Percentiles rank a stretch among this genome's conserved stretches.
These are phyloP conservation scores for Serpula lacrymans DNA, from an alignment of 768 basidiomycete species.

Conservation along the genomic window DNA sequence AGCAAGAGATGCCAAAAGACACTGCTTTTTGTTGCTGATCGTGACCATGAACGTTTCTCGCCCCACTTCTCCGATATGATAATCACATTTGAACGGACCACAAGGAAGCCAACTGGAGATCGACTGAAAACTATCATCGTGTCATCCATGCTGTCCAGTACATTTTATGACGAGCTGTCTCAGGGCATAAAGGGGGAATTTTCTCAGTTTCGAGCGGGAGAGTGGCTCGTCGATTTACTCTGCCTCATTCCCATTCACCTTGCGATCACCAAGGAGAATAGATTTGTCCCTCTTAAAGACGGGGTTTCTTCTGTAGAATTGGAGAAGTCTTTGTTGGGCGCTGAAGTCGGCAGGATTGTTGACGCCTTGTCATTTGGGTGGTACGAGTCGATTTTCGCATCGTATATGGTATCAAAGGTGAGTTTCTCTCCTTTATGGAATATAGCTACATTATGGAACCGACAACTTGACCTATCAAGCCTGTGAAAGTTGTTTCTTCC, in stretches of 20 bases:
- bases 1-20: constrained; percentile 28
- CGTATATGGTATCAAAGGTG: constrained; percentile 58
- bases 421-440: constrained; percentile 4
- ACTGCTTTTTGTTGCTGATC: constrained; percentile 43
- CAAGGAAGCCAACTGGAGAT: constrained; percentile 50
- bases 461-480: constrained; percentile 29
- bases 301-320: constrained; percentile 47
- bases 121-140: constrained; percentile 38
- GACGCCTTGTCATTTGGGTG: constrained; percentile 56
- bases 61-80: constrained; percentile 46
- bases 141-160: constrained; percentile 24
- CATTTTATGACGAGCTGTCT: constrained; percentile 19
- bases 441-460: too few species aligned
- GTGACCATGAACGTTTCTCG: constrained; percentile 30
- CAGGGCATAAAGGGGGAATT: constrained; percentile 19
- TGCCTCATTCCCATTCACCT: constrained; percentile 66
- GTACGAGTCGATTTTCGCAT: constrained; percentile 63
- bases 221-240: constrained; percentile 60
- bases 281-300: constrained; percentile 60
- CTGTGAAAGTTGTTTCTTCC: constrained; percentile 62
- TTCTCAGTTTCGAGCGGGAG: constrained; percentile 46
- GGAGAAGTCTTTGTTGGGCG: constrained; percentile 54
- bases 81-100: constrained; percentile 41
- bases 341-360: constrained; percentile 55
- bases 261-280: constrained; percentile 55